A percentile compares a stretch with the other conserved stretches of the same genome.
Evolutionary conservation across 331 rosid genomes (phyloP).

Genomic region (Acacia concinna): DNA sequence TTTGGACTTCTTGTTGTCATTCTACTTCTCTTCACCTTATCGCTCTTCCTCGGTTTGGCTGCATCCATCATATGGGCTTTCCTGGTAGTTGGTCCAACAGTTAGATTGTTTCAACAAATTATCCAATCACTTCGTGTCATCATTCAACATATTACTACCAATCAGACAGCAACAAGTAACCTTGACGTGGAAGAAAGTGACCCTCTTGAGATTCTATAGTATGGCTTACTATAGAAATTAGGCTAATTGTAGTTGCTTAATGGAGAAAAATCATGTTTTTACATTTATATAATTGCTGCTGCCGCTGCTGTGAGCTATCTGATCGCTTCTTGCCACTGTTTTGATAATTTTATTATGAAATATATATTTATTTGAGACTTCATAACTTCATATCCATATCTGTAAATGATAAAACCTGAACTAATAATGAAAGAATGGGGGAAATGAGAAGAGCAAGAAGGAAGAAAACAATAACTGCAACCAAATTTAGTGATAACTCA

Average conservation of each 20-base stretch:
- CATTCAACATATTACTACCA: background rate
- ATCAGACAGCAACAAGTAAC: background rate
- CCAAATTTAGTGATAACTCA: background rate
- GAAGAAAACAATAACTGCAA: background rate
- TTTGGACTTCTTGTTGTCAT: background rate
- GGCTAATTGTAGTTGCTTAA: too few relatives aligned
- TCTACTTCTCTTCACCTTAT: background rate
- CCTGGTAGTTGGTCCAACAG: background rate
- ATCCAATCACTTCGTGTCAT: background rate
- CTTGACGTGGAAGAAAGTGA: background rate
- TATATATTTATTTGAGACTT: background rate
- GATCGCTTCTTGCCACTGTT: background rate
- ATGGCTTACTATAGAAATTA: background rate
- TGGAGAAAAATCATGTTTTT: too few relatives aligned
- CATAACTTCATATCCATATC: background rate
- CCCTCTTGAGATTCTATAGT: background rate
- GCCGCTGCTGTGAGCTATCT: background rate
- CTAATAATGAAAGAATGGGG: background rate
- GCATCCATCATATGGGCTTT: background rate
- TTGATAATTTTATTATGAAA: background rate
- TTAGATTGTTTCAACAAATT: background rate
- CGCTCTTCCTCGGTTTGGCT: background rate
- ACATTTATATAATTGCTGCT: too few relatives aligned
- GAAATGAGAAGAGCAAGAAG: background rate
- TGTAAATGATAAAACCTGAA: background rate